A percentile compares a stretch with the other conserved stretches of the same genome.
phyloP scores from a whole-genome alignment of 1,139 yeast genomes.

The Hyphopichia fennica region DNA sequence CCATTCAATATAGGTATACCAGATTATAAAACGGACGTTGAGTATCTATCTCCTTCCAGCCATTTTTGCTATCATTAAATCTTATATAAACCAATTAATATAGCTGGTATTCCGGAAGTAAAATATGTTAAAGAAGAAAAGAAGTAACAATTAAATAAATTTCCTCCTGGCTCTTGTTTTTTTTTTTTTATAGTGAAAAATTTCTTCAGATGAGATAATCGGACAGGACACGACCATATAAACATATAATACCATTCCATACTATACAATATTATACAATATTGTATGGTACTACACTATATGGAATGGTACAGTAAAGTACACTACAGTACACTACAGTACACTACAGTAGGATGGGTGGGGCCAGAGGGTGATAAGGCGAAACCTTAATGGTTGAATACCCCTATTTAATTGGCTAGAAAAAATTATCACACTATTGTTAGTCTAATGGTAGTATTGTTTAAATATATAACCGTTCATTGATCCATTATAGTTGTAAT shows the following conservation, averaged over 20 bases:
- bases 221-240: too few relatives aligned
- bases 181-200: neutral
- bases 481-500: neutral
- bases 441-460: neutral
- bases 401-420: too few relatives aligned
- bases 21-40: slow-evolving; percentile 35
- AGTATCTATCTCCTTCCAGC: slow-evolving; percentile 51
- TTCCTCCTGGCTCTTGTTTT: neutral
- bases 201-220: too few relatives aligned
- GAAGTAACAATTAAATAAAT: neutral
- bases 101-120: slow-evolving; percentile 55
- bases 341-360: too few relatives aligned
- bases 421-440: too few relatives aligned
- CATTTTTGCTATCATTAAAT: slow-evolving; percentile 45
- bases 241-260: too few relatives aligned
- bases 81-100: slow-evolving; percentile 40
- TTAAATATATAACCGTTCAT: neutral
- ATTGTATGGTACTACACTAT: too few relatives aligned
- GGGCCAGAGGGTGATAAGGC: too few relatives aligned
- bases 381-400: too few relatives aligned
- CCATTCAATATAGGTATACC: neutral
- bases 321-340: too few relatives aligned
- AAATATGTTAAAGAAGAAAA: slow-evolving; percentile 29
- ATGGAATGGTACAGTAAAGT: too few relatives aligned
- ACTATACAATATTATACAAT: too few relatives aligned